Conservation (phyloP, 106 monocot species). For the Acorus gramineus region DNA sequence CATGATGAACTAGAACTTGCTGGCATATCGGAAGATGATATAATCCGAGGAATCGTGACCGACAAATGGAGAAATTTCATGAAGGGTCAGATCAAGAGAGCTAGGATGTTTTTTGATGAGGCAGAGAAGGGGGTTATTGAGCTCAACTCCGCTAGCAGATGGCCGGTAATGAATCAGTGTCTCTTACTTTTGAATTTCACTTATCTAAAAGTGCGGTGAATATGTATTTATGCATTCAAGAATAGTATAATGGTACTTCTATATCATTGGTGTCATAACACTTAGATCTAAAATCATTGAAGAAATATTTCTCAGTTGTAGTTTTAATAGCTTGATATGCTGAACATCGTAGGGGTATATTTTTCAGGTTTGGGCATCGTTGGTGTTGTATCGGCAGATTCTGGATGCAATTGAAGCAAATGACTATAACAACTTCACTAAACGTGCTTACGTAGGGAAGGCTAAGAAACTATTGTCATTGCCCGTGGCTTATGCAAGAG, state of each 20-base stretch:
- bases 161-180: slow-evolving; percentile 48
- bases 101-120: slow-evolving; percentile 77
- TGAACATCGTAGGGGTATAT: background rate
- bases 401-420: slow-evolving; percentile 8
- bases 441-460: slow-evolving; percentile 3
- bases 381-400: slow-evolving; percentile 3
- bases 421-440: slow-evolving; percentile 6
- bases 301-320: too few relatives aligned
- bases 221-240: too few relatives aligned
- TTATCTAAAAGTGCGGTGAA: too few relatives aligned
- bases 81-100: slow-evolving; percentile 77
- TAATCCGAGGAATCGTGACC: slow-evolving; percentile 77
- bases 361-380: slow-evolving; percentile 4
- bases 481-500: slow-evolving; percentile 4
- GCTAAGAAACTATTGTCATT: slow-evolving; percentile 5
- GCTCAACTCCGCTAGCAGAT: slow-evolving; percentile 79
- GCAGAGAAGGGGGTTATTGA: slow-evolving; percentile 86
- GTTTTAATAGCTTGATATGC: too few relatives aligned
- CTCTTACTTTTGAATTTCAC: too few relatives aligned
- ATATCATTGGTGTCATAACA: too few relatives aligned
- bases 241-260: too few relatives aligned
- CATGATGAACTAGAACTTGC: slow-evolving; percentile 78
- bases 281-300: too few relatives aligned
- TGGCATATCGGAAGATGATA: slow-evolving; percentile 80
- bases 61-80: slow-evolving; percentile 91